Percentiles rank a stretch among this genome's conserved stretches.
These are phyloP conservation scores for Acanthamoeba divionensis DNA, from an alignment of 208 protist genomes.

Conservation along the genomic window DNA sequence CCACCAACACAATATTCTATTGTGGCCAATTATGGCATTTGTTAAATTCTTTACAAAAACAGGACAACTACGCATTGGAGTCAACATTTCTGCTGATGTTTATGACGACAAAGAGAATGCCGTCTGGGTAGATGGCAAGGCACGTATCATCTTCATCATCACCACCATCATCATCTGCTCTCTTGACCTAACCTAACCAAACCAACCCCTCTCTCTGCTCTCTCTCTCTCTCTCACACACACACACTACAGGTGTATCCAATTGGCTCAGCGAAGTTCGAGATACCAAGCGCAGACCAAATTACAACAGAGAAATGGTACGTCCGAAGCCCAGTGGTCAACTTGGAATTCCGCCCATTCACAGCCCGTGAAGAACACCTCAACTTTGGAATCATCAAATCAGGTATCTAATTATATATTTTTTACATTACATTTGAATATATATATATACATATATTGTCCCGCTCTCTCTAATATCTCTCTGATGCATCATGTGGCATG, in stretches of 20 bases:
- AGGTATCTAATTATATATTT: too few relatives aligned
- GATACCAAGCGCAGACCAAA: neutral
- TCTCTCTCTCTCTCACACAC: neutral
- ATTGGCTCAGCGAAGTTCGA: neutral
- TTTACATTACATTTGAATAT: too few relatives aligned
- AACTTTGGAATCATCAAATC: neutral
- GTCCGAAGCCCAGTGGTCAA: neutral
- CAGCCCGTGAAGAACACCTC: too few relatives aligned
- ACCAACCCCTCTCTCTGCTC: too few relatives aligned
- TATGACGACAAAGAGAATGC: neutral
- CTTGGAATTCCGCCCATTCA: neutral
- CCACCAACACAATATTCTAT: neutral
- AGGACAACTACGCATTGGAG: neutral
- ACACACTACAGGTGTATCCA: neutral
- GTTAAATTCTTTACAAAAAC: neutral
- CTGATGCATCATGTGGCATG: neutral
- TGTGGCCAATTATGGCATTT: neutral
- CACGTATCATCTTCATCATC: neutral
- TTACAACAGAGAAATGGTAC: neutral
- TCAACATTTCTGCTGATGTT: conserved; percentile 10
- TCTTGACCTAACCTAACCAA: neutral
- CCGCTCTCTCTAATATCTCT: neutral
- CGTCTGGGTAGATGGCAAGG: neutral
- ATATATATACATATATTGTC: too few relatives aligned
- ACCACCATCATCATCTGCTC: neutral